These are phyloP conservation scores for Phytophthora cactorum DNA, from an alignment of 352 stramenopile genomes.

Conservation along the genomic window DNA sequence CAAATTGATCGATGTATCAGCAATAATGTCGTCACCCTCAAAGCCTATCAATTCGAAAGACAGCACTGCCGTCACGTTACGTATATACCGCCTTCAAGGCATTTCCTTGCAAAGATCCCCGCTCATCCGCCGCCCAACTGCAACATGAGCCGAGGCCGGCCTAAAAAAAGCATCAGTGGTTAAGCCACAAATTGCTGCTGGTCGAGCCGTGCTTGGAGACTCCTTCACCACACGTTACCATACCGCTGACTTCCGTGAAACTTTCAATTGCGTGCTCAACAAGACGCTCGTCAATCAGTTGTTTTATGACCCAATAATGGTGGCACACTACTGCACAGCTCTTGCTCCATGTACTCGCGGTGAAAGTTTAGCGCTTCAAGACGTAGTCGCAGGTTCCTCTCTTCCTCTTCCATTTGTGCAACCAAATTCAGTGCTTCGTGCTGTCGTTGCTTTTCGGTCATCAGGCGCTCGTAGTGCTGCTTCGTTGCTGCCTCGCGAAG, in stretches of 20 bases:
- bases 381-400: constrained; percentile 56
- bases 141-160: too few species aligned
- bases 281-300: constrained; percentile 17
- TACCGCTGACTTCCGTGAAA: constrained; percentile 3
- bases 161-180: too few species aligned
- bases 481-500: constrained; percentile 40
- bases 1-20: too few species aligned
- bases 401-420: constrained; percentile 60
- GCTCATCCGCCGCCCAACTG: too few species aligned
- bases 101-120: too few species aligned
- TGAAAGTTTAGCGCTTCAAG: constrained; percentile 67
- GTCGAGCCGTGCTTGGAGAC: too few species aligned
- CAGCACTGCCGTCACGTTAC: too few species aligned
- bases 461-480: constrained; percentile 46
- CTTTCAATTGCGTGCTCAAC: constrained; percentile 9
- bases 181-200: too few species aligned
- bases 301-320: not conserved
- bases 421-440: constrained; percentile 44
- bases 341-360: constrained; percentile 51
- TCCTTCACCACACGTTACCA: too few species aligned
- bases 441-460: constrained; percentile 48
- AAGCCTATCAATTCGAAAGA: too few species aligned
- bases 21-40: too few species aligned
- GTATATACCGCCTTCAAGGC: too few species aligned
- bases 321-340: constrained; percentile 15